Evolutionary conservation across 2,329 filamentous ascomycete genomes (phyloP), one percentile per base, ranked within the genome.

Genomic region (Pseudopithomyces chartarum): DNA sequence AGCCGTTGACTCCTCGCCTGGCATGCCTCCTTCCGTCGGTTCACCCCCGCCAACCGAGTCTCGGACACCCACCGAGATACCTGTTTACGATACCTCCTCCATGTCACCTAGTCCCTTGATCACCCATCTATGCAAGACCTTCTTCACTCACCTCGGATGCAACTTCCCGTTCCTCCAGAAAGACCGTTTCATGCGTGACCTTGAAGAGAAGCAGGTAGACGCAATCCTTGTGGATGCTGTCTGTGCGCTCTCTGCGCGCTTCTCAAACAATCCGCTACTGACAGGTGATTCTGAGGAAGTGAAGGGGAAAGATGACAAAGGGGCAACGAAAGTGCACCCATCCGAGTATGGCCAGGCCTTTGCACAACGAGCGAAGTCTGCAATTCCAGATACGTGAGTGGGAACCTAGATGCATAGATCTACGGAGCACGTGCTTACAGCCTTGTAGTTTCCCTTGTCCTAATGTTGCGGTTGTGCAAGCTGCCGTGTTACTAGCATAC

Each of bases 171-270:
- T 96, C 65, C 74, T 96, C 22, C 88, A 88, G 53, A 84, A 87
- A 54, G 82, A 88, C 13, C 86, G 88, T 50, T 93, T 95, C 59
- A 79, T 91, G 45, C 84, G 83, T n/a, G 85, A 92, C 71, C 82
- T 96, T 12, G 87, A 87, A 68, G 91, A 94, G 61, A 96, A 95
- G 70, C 85, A 86, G 51, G 85, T 93, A 6, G 92, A 96, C 66
- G 85, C 91, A 0, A 95, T 96, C 60, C 80, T 97, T 1, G 91
- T 96, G 2, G 91, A 96, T 74, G 89, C 91, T 5, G 88, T 96
- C 13, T 96, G 92, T 69, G 89, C 91, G 3, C 77, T 96, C 45
- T 88, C 91, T 29, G 91, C 92, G 6, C 84, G 92, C 8, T 96
- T 96, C 74, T 95, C 90, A 0, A 81, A 78, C 2, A 82, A 86